phyloP scores from a whole-genome alignment of 345 rosid species.

The Trapa incisa region DNA sequence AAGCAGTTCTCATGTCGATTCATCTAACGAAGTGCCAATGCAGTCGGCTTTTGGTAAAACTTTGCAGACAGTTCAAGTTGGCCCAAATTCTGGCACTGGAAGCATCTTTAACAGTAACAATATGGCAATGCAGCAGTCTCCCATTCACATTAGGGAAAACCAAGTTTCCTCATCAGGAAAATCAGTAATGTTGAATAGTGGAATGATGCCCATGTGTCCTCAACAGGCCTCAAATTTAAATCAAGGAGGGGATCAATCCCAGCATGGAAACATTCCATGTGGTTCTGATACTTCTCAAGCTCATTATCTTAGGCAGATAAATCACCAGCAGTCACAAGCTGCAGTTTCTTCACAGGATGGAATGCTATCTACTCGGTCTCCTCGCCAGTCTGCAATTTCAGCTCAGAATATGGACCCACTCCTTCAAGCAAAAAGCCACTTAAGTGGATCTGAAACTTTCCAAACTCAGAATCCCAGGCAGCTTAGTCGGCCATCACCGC shows the following conservation, averaged over 20 bases:
- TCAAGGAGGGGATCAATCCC: conserved; percentile 42
- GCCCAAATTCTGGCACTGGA: conserved; percentile 42
- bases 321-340: conserved; percentile 46
- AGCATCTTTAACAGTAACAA: conserved; percentile 30
- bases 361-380: background rate
- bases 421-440: conserved; percentile 31
- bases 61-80: conserved; percentile 35
- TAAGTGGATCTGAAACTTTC: conserved; percentile 35
- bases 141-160: conserved; percentile 53
- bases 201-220: conserved; percentile 56
- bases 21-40: conserved; percentile 65
- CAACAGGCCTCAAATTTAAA: conserved; percentile 44
- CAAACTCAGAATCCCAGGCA: conserved; percentile 64
- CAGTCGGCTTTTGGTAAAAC: conserved; percentile 65
- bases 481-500: conserved; percentile 44
- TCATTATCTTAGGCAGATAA: conserved; percentile 57
- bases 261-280: conserved; percentile 35
- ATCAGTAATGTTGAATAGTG: conserved; percentile 42
- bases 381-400: conserved; percentile 1
- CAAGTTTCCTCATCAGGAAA: conserved; percentile 43
- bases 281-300: conserved; percentile 45
- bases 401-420: background rate
- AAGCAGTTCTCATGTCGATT: conserved; percentile 63
- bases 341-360: conserved; percentile 42
- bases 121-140: conserved; percentile 44